Base-by-base conservation (phyloP, 106 monocot species). In the Apostasia ramifera region DNA sequence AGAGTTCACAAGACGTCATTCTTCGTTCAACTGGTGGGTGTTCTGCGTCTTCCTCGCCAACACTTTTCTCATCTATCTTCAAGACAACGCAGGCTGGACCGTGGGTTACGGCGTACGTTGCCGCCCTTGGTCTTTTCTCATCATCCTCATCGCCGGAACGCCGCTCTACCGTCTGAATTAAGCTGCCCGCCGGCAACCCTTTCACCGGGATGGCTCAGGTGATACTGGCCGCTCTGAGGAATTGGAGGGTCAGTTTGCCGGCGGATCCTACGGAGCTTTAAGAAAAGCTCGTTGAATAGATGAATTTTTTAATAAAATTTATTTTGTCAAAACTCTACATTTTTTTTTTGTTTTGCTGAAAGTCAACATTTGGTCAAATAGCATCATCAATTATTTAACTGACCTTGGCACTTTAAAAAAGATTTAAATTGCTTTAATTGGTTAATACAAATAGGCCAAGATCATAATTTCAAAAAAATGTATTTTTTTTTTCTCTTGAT, bases 11-110 rank as follows among this genome's bases (percentile, higher is more conserved):
- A 88, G 72, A 72, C 81, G 47, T 78, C 87, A 42, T 84, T 88
- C 75, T 65, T 26, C 26, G 26, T 85, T 83, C 80, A 88, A 88
- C 59, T 88, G 88, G 88, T 88, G 88, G 87, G 81, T 88, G 81
- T 80, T 81, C 72, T 76, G 75, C 64, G 63, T 84, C 43, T 88
- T 84, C 65, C 14, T 84, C 48, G 78, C 88, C 62, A 76, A 74
- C 38, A 84, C 79, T 3, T 44, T 88, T 8, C 64, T 88, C 5
- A 80, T 88, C 14, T 88, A 88, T 43, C 42, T 88, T 7, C 88
- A 88, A 55, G 88, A 88, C 57, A 79, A 78, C 37, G 79, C 84
- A 1, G 81, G 84, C 1, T 88, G 75, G 75, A 54, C 69, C 8
- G 8, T 88, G 2, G 88, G 88, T 1, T 88, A 88, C 39, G 84